phyloP scores from a whole-genome alignment of 2,329 filamentous ascomycete genomes.

The Aspergillus floridensis region DNA sequence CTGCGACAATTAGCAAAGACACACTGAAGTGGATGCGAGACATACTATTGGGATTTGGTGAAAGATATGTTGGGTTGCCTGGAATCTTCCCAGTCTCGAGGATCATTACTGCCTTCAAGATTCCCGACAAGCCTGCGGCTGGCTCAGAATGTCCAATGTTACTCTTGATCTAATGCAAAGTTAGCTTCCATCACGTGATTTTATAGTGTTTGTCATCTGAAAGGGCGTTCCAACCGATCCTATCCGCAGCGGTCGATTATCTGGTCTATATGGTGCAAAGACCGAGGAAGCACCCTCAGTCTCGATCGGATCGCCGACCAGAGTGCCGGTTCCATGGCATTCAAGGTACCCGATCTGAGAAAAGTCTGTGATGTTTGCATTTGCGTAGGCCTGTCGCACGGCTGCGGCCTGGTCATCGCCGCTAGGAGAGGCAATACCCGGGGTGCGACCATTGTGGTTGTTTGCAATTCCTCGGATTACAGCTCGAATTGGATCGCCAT shows the following conservation, averaged over 20 bases:
- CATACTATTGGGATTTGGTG: slow-evolving; percentile 16
- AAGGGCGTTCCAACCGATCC: slow-evolving; percentile 16
- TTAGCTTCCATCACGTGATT: background rate
- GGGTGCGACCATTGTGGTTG: slow-evolving; percentile 24
- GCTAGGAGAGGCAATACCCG: slow-evolving; percentile 7
- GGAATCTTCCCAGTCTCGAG: slow-evolving; percentile 28
- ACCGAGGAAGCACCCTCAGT: slow-evolving; percentile 20
- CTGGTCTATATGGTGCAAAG: slow-evolving; percentile 12
- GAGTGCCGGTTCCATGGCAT: slow-evolving; percentile 42
- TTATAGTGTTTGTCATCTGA: background rate
- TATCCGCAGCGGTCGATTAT: slow-evolving; percentile 13
- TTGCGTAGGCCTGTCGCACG: slow-evolving; percentile 1
- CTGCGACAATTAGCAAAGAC: background rate
- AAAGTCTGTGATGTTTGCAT: slow-evolving; percentile 29
- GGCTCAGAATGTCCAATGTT: slow-evolving; percentile 29
- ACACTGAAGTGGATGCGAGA: background rate
- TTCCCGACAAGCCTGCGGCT: slow-evolving; percentile 25
- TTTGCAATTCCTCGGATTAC: slow-evolving; percentile 25
- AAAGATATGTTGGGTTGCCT: slow-evolving; percentile 26
- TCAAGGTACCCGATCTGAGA: slow-evolving; percentile 36
- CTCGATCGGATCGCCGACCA: slow-evolving; percentile 28
- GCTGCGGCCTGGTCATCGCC: slow-evolving; percentile 3
- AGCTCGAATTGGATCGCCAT: slow-evolving; percentile 28
- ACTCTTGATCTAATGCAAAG: slow-evolving; percentile 20
- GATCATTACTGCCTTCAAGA: slow-evolving; percentile 28